Conservation (phyloP, 2,329 filamentous ascomycete species). For the Fusarium tjaetaba region DNA sequence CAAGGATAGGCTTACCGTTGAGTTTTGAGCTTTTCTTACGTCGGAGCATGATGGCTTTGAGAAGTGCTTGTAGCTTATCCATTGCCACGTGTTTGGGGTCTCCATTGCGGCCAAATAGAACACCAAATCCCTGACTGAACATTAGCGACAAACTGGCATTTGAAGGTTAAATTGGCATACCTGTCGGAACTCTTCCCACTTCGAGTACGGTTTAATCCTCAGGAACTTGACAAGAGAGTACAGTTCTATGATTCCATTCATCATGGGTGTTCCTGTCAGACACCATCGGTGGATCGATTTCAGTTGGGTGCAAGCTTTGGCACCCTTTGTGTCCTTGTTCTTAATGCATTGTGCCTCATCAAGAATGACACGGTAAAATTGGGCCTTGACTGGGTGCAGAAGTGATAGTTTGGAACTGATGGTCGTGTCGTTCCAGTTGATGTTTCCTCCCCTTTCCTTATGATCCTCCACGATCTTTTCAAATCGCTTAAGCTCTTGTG, state of each 20-base stretch:
- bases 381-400: slow-evolving; percentile 66
- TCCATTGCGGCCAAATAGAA: slow-evolving; percentile 49
- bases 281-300: slow-evolving; percentile 80
- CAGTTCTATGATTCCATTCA: slow-evolving; percentile 84
- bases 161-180: slow-evolving; percentile 49
- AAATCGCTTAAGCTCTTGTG: slow-evolving; percentile 69
- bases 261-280: slow-evolving; percentile 85
- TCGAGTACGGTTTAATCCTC: slow-evolving; percentile 77
- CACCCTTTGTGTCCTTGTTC: slow-evolving; percentile 77
- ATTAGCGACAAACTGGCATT: background rate
- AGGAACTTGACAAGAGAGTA: slow-evolving; percentile 83
- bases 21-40: slow-evolving; percentile 83
- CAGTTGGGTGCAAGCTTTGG: slow-evolving; percentile 74
- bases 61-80: slow-evolving; percentile 75
- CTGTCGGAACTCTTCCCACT: slow-evolving; percentile 68
- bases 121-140: slow-evolving; percentile 53
- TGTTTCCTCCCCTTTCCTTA: slow-evolving; percentile 50
- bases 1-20: slow-evolving; percentile 82
- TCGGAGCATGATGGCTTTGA: slow-evolving; percentile 84
- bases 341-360: slow-evolving; percentile 89
- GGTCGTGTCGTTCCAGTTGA: slow-evolving; percentile 51
- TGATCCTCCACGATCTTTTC: slow-evolving; percentile 60
- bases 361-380: slow-evolving; percentile 83
- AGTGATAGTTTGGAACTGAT: slow-evolving; percentile 60
- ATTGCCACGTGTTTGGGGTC: slow-evolving; percentile 72